These are phyloP conservation scores for Pseudognaphalium luteoalbum DNA, from an alignment of 129 eudicot species.

Conservation along the genomic window DNA sequence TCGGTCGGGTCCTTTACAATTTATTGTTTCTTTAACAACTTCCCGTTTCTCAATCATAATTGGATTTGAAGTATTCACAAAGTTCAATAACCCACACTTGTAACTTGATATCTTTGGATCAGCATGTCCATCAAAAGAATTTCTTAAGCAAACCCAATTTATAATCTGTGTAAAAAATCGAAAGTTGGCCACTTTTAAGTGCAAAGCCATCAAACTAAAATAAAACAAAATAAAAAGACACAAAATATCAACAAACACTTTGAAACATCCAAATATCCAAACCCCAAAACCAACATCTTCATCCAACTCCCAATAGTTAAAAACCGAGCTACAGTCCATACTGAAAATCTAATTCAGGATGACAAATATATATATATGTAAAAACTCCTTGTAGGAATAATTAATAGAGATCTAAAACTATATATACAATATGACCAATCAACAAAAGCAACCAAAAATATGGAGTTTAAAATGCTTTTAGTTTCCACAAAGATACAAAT, in stretches of 20 bases:
- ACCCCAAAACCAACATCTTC: constrained; percentile 49
- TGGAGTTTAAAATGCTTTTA: constrained; percentile 5
- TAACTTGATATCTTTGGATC: constrained; percentile 29
- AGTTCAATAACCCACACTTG: constrained; percentile 31
- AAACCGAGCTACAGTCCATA: constrained; percentile 50
- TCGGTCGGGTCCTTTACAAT: background rate
- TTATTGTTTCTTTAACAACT: constrained; percentile 26
- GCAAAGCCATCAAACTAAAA: constrained; percentile 47
- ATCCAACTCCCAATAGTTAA: constrained; percentile 33
- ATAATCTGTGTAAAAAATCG: constrained; percentile 28
- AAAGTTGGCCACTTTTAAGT: constrained; percentile 29
- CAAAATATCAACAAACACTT: constrained; percentile 32
- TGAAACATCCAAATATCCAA: constrained; percentile 47
- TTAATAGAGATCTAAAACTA: background rate
- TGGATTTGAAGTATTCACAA: constrained; percentile 21
- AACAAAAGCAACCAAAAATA: background rate
- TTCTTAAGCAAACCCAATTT: constrained; percentile 40
- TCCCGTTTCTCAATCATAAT: constrained; percentile 37
- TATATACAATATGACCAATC: background rate
- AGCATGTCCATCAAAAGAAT: constrained; percentile 27
- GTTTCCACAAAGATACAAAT: constrained; percentile 3
- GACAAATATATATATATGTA: too few relatives aligned
- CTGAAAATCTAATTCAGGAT: constrained; percentile 14
- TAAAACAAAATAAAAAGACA: constrained; percentile 46
- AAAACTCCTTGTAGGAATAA: too few relatives aligned